Evolutionary conservation across 208 protist species (phyloP).

Genomic region (Phytomonas sp.): DNA sequence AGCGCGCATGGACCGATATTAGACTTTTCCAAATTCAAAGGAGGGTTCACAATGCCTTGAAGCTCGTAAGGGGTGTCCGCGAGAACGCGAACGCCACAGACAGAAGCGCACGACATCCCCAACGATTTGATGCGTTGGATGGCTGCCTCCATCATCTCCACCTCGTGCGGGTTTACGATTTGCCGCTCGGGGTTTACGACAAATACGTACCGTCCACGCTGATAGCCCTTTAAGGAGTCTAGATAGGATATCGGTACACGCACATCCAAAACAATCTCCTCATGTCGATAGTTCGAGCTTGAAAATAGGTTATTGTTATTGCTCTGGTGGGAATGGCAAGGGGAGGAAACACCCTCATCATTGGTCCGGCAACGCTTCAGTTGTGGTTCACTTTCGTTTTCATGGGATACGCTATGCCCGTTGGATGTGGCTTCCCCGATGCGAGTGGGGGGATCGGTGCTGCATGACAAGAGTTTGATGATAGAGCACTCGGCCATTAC

Average conservation of each 20-base stretch:
- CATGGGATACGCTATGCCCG: neutral
- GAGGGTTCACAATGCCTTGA: conserved; percentile 61
- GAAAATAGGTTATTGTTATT: neutral
- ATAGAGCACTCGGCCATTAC: conserved; percentile 52
- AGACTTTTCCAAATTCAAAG: conserved; percentile 18
- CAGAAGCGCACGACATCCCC: conserved; percentile 10
- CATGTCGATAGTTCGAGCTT: conserved; percentile 4
- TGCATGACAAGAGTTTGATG: conserved; percentile 13
- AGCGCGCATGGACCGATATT: conserved; percentile 40
- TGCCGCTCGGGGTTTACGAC: conserved; percentile 49
- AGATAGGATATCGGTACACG: conserved; percentile 38
- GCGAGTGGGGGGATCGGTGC: neutral
- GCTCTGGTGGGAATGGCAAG: neutral
- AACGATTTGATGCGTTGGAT: conserved; percentile 10
- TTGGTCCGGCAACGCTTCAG: neutral
- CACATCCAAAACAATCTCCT: conserved; percentile 17
- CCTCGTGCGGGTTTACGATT: conserved; percentile 43
- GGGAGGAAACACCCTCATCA: neutral
- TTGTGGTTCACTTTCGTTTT: neutral
- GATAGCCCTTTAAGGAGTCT: conserved; percentile 52
- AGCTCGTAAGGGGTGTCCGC: conserved; percentile 57
- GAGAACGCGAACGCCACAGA: conserved; percentile 44
- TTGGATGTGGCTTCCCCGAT: neutral
- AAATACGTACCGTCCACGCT: conserved; percentile 49
- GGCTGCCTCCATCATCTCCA: conserved; percentile 36